phyloP scores from a whole-genome alignment of 805 yeast species.

The Suhomyces sp. region DNA sequence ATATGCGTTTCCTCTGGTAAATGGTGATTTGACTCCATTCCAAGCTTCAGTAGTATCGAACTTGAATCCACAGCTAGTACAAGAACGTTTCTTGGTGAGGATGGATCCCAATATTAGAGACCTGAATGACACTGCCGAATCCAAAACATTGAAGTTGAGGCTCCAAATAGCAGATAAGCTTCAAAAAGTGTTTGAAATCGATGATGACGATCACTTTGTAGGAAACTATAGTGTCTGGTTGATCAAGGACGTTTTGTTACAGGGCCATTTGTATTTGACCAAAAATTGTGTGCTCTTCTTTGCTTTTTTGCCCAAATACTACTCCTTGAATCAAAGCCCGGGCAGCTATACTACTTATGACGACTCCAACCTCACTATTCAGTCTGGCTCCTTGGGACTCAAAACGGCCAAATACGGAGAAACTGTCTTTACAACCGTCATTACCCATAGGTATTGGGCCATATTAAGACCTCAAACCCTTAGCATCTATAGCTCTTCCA shows the following conservation, averaged over 20 bases:
- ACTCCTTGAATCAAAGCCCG: not conserved
- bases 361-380: conserved; percentile 26
- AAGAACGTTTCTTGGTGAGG: conserved; percentile 12
- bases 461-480: conserved; percentile 67
- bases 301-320: conserved; percentile 65
- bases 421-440: conserved; percentile 28
- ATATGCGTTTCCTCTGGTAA: not conserved
- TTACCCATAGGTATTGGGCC: conserved; percentile 70
- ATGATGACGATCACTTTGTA: conserved; percentile 52
- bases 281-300: conserved; percentile 62
- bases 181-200: conserved; percentile 39
- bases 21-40: conserved; percentile 14
- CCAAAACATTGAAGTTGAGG: conserved; percentile 14
- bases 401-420: conserved; percentile 40
- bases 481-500: conserved; percentile 63
- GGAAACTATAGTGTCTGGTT: conserved; percentile 78
- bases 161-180: conserved; percentile 34
- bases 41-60: conserved; percentile 31
- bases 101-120: conserved; percentile 9
- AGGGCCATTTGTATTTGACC: conserved; percentile 82
- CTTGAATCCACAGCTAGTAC: conserved; percentile 18
- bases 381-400: conserved; percentile 38
- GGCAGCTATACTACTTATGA: conserved; percentile 13
- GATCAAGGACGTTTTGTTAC: conserved; percentile 74
- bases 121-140: conserved; percentile 7